phyloP scores from a whole-genome alignment of 1,284 basidiomycete species.

The Ustilago shanxiensis region DNA sequence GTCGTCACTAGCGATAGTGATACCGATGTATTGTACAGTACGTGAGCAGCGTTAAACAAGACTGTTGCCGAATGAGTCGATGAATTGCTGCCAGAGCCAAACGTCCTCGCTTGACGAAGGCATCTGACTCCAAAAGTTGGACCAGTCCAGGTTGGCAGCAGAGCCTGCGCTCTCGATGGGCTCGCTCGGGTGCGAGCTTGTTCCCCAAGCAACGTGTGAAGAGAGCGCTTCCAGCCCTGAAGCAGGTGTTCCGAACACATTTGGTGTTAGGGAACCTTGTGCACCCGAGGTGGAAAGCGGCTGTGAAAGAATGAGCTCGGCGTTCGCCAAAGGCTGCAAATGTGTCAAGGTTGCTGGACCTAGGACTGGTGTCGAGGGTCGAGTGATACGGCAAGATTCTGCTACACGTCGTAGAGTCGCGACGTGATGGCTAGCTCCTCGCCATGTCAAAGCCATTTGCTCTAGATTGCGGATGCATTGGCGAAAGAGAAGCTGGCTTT shows the following conservation, averaged over 20 bases:
- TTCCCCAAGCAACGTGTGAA: not conserved
- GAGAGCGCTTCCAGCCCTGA: not conserved
- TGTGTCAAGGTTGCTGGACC: not conserved
- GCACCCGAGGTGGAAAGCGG: not conserved
- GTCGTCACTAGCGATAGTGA: not conserved
- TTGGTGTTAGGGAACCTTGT: not conserved
- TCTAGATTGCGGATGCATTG: slow-evolving; percentile 28
- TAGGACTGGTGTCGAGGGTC: slow-evolving; percentile 13
- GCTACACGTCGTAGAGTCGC: slow-evolving; percentile 19
- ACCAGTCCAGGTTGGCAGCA: slow-evolving; percentile 8
- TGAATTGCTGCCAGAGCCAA: slow-evolving; percentile 21
- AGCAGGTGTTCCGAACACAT: not conserved
- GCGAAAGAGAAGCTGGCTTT: slow-evolving; percentile 15
- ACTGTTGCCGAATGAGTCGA: slow-evolving; percentile 4
- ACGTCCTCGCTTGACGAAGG: slow-evolving; percentile 20
- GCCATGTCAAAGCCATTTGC: slow-evolving; percentile 23
- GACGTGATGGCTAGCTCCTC: slow-evolving; percentile 30
- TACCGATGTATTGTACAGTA: not conserved
- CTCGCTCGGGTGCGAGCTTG: not conserved
- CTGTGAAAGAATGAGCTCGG: not conserved
- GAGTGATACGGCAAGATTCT: slow-evolving; percentile 22
- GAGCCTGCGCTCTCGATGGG: not conserved
- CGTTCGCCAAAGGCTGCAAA: not conserved
- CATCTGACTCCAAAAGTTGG: slow-evolving; percentile 24
- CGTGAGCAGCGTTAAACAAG: not conserved